These are phyloP conservation scores for Cryptococcus wingfieldii DNA, from an alignment of 1,284 basidiomycete genomes.

Conservation along the genomic window DNA sequence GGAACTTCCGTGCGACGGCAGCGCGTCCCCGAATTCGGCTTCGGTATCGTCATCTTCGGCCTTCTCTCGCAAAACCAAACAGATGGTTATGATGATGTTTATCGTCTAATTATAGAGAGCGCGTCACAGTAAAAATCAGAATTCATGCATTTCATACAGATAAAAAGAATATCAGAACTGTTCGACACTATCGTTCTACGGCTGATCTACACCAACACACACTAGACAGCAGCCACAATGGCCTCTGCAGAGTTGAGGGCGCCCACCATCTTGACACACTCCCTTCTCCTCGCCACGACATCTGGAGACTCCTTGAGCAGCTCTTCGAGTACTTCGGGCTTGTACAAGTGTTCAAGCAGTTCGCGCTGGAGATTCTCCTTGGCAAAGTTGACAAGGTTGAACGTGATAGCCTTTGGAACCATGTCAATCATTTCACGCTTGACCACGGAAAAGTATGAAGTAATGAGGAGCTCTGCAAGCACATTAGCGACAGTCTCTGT, in stretches of 20 bases:
- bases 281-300: slow-evolving; percentile 57
- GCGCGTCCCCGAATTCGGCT: no score
- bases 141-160: background rate
- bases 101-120: no score
- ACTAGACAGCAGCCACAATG: slow-evolving; percentile 47
- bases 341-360: slow-evolving; percentile 44
- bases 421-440: slow-evolving; percentile 99
- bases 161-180: background rate
- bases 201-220: background rate
- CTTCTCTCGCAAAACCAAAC: no score
- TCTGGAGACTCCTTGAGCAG: slow-evolving; percentile 77
- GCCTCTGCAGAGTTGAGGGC: slow-evolving; percentile 90
- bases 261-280: slow-evolving; percentile 80
- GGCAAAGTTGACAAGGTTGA: slow-evolving; percentile 85
- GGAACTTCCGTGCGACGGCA: no score
- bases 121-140: background rate
- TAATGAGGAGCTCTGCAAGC: slow-evolving; percentile 73
- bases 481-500: background rate
- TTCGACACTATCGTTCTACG: background rate
- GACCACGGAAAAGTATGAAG: slow-evolving; percentile 93
- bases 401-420: slow-evolving; percentile 94
- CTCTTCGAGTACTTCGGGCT: slow-evolving; percentile 86
- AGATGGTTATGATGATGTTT: no score
- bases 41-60: no score
- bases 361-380: slow-evolving; percentile 67